Conservation (phyloP, 345 rosid species). For the Dimocarpus longan region DNA sequence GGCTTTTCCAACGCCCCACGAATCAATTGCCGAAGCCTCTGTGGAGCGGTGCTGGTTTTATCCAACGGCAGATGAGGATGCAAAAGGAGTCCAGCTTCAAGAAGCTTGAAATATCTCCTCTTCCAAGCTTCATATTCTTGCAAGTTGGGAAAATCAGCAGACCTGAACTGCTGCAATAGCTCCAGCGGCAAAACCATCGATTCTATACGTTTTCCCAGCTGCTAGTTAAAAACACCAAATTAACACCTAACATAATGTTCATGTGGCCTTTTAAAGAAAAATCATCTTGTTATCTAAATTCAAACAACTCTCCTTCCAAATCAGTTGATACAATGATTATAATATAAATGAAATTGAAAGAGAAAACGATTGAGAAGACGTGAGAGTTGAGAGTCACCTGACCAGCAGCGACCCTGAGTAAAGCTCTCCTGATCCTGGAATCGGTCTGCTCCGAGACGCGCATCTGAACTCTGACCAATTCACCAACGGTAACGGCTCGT, state of each 20-base stretch:
- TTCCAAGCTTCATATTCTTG: constrained; percentile 82
- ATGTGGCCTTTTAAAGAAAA: background rate
- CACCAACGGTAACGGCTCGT: constrained; percentile 76
- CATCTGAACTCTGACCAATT: constrained; percentile 55
- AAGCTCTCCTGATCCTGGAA: constrained; percentile 84
- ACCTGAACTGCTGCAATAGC: constrained; percentile 81
- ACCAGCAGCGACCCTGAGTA: constrained; percentile 79
- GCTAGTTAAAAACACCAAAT: constrained; percentile 26
- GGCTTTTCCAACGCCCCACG: constrained; percentile 60
- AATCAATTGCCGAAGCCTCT: constrained; percentile 60
- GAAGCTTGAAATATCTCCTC: constrained; percentile 78
- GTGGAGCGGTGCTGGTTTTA: constrained; percentile 49
- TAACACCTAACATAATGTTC: background rate
- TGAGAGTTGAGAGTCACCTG: constrained; percentile 49
- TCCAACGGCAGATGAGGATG: constrained; percentile 69
- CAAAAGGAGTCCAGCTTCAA: constrained; percentile 83
- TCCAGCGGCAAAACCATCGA: constrained; percentile 83
- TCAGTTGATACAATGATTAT: background rate
- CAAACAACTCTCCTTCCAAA: background rate
- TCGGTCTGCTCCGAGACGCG: constrained; percentile 77
- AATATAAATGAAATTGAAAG: background rate
- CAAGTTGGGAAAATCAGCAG: constrained; percentile 69
- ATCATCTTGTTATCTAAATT: background rate
- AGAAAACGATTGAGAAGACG: no score
- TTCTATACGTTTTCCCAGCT: constrained; percentile 91